Evolutionary conservation across 2,329 filamentous ascomycete genomes (phyloP), one percentile per base, ranked within the genome.

Genomic region (Exutisphaerella laricina): DNA sequence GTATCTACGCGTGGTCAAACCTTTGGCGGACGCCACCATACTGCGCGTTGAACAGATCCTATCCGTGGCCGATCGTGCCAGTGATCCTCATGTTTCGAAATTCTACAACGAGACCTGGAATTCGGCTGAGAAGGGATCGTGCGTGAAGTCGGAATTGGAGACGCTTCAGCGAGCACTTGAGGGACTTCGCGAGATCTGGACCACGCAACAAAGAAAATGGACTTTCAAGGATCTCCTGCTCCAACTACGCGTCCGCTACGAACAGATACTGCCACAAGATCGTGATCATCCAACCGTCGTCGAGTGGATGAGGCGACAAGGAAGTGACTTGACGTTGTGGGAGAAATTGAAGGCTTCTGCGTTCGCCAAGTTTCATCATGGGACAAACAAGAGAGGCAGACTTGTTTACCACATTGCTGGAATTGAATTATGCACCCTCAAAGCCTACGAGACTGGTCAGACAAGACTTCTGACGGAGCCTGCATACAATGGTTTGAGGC

Each of bases 261-360:
- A 48, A 4, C 28, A 23, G 2, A 52, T 60, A 6, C 25, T 41
- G 29, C 58, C 56, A 3, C 16, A 36, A 3, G 33, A 52, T 21
- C 21, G 33, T 2, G 13, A 42, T 8, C 25, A 55, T 29, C 42
- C 45, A 1, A 42, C 42, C 3, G 44, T 53, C 0, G 18, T 45
- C 3, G 53, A 54, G 41, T 60, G 49, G 54, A 16, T 40, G 23
- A 52, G 38, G n/a, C 39, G 16, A 38, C 58, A 32, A 25, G 42
- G 30, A 18, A 37, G 44, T 7, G 47, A 32, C 40, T 33, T 43
- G 1, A 55, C 62, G 14, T 16, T 49, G 0, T 77, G 74, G 74
- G 63, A 69, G 1, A 46, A 65, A 0, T 52, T 76, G 4, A 69
- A 66, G 33, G 72, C 73, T 1, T 74, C 70, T 1, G 57, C 65